phyloP scores from a whole-genome alignment of 129 eudicot species.

The Arctium minus region DNA sequence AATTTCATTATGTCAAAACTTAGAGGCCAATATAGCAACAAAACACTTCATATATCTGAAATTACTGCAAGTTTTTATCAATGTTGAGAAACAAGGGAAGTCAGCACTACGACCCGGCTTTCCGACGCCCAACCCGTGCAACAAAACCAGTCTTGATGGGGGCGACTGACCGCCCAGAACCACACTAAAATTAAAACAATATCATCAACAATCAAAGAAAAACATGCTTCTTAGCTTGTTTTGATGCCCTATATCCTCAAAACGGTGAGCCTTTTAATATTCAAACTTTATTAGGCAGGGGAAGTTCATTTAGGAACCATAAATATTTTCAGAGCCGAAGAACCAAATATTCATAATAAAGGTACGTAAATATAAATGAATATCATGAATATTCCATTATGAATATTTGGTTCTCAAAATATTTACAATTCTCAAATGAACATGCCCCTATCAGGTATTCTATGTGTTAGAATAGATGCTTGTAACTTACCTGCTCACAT shows the following conservation, averaged over 20 bases:
- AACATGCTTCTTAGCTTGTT: background rate
- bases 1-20: background rate
- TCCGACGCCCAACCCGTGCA: conserved; percentile 40
- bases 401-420: background rate
- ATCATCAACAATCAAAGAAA: background rate
- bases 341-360: background rate
- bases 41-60: background rate
- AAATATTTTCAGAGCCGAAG: background rate
- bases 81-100: background rate
- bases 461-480: background rate
- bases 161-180: conserved; percentile 48
- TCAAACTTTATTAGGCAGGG: background rate
- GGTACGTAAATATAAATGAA: background rate
- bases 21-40: background rate
- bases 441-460: background rate
- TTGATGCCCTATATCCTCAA: background rate
- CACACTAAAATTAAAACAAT: conserved; percentile 18
- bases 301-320: background rate
- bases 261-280: background rate
- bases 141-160: conserved; percentile 46
- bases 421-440: too few species aligned
- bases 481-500: conserved; percentile 46
- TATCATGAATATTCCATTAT: background rate
- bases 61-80: background rate
- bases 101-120: conserved; percentile 28